Percentiles rank a stretch among this genome's conserved stretches.
Conservation (phyloP, 768 basidiomycete genomes). For the Lactarius tabidus region DNA sequence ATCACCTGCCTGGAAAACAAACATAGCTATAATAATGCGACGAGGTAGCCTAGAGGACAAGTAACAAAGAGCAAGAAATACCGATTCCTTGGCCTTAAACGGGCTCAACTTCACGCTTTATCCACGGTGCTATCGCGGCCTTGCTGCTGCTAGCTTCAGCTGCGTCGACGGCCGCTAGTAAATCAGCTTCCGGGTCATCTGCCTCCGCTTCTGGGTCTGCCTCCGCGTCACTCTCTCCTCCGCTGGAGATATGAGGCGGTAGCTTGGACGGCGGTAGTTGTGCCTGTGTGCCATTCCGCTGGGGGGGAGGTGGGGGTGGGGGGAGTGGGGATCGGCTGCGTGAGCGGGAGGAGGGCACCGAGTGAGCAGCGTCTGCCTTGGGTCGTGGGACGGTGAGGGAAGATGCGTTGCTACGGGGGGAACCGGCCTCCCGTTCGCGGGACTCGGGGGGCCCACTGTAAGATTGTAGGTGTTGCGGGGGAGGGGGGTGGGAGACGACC, state of each 20-base stretch:
- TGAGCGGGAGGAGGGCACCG: constrained; percentile 22
- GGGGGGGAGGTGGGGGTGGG: constrained; percentile 4
- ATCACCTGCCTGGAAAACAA: constrained; percentile 6
- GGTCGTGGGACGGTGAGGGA: constrained; percentile 12
- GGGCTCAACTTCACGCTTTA: constrained; percentile 22
- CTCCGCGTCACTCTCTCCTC: constrained; percentile 36
- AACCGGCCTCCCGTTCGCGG: constrained; percentile 20
- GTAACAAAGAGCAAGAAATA: background rate
- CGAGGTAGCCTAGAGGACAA: constrained; percentile 10
- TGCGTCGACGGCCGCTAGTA: constrained; percentile 40
- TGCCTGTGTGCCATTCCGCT: constrained; percentile 20
- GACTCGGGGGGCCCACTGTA: constrained; percentile 9
- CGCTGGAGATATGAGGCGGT: constrained; percentile 29
- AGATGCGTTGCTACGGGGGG: constrained; percentile 40
- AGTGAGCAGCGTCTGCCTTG: constrained; percentile 30
- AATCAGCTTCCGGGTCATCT: constrained; percentile 35
- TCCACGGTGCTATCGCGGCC: constrained; percentile 14
- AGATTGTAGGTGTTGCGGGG: constrained; percentile 7
- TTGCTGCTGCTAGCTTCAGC: constrained; percentile 35
- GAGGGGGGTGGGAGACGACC: constrained; percentile 10
- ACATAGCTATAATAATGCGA: constrained; percentile 2
- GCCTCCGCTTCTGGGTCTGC: constrained; percentile 36
- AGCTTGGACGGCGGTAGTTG: constrained; percentile 8
- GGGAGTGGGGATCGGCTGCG: constrained; percentile 18
- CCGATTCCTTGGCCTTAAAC: background rate